Evolutionary conservation across 768 basidiomycete genomes (phyloP).

Genomic region (Russula compacta): DNA sequence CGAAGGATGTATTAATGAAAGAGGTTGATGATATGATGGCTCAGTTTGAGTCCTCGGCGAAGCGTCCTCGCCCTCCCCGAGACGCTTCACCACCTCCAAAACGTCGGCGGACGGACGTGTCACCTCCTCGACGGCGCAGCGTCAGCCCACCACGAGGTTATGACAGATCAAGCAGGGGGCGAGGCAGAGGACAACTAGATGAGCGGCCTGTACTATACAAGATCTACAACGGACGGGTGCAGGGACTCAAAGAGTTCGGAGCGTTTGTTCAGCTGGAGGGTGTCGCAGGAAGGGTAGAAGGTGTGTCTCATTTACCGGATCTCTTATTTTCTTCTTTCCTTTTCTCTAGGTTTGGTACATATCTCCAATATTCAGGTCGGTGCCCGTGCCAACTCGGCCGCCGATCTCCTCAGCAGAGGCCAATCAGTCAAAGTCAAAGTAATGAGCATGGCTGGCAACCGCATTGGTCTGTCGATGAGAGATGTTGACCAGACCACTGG

Average conservation of each 20-base stretch:
- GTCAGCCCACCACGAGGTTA: conserved; percentile 52
- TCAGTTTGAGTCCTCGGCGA: conserved; percentile 58
- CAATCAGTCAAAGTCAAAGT: conserved; percentile 94
- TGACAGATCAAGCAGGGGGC: conserved; percentile 34
- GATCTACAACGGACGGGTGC: conserved; percentile 83
- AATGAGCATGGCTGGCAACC: conserved; percentile 78
- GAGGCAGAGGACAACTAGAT: conserved; percentile 45
- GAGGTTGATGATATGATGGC: conserved; percentile 88
- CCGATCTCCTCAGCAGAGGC: conserved; percentile 77
- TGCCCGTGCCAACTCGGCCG: conserved; percentile 75
- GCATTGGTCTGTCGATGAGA: conserved; percentile 90
- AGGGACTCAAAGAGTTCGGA: conserved; percentile 89
- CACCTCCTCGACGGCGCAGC: conserved; percentile 40
- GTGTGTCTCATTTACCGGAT: conserved; percentile 37
- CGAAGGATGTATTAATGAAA: conserved; percentile 76
- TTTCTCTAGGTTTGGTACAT: conserved; percentile 81
- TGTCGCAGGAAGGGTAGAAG: conserved; percentile 76
- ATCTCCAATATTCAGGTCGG: conserved; percentile 86
- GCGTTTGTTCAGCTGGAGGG: conserved; percentile 91
- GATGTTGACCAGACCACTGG: conserved; percentile 92
- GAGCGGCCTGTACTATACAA: conserved; percentile 87
- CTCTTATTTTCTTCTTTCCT: conserved; percentile 7
- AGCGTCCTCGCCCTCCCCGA: conserved; percentile 40
- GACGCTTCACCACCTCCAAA: conserved; percentile 38
- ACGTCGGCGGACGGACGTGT: conserved; percentile 47